A percentile compares a stretch with the other conserved stretches of the same genome.
Evolutionary conservation across 2,329 filamentous ascomycete species (phyloP).

Genomic region (Taxawa tesnikishii): DNA sequence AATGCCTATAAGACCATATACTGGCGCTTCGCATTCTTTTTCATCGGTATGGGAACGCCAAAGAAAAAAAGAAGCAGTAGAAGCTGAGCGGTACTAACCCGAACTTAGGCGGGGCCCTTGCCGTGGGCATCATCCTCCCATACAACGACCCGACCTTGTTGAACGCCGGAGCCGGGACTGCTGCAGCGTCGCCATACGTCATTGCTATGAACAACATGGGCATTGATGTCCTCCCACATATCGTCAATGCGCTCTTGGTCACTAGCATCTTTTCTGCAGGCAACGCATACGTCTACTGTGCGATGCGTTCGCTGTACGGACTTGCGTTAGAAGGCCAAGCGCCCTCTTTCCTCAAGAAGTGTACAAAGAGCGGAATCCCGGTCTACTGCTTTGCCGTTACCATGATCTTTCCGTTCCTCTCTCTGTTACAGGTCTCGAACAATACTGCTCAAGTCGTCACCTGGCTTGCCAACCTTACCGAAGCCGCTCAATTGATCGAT

Average conservation of each 20-base stretch:
- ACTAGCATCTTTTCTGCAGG: conserved; percentile 45
- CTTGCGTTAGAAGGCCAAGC: conserved; percentile 41
- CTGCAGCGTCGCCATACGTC: conserved; percentile 20
- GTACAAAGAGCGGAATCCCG: conserved; percentile 48
- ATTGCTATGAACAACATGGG: conserved; percentile 28
- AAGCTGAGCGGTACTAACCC: too few species aligned
- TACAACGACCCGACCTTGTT: conserved; percentile 15
- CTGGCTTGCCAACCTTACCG: conserved; percentile 42
- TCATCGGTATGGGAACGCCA: too few species aligned
- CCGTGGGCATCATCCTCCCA: conserved; percentile 28
- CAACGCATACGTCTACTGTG: conserved; percentile 44
- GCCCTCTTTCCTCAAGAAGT: conserved; percentile 43
- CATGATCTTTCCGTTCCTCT: conserved; percentile 41
- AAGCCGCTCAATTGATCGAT: conserved; percentile 46
- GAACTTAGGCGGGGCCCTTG: conserved; percentile 27
- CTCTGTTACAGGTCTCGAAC: conserved; percentile 21
- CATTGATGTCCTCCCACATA: conserved; percentile 29
- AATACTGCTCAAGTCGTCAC: conserved; percentile 17
- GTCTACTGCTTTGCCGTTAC: conserved; percentile 19
- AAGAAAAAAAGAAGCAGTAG: too few species aligned
- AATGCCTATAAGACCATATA: conserved; percentile 36
- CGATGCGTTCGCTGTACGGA: conserved; percentile 40
- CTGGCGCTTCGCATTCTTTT: conserved; percentile 33
- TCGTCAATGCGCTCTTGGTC: conserved; percentile 25
- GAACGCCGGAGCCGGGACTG: conserved; percentile 14